Percentiles rank a stretch among this genome's conserved stretches.
phyloP scores from a whole-genome alignment of 768 basidiomycete genomes.

The Russula foetens region DNA sequence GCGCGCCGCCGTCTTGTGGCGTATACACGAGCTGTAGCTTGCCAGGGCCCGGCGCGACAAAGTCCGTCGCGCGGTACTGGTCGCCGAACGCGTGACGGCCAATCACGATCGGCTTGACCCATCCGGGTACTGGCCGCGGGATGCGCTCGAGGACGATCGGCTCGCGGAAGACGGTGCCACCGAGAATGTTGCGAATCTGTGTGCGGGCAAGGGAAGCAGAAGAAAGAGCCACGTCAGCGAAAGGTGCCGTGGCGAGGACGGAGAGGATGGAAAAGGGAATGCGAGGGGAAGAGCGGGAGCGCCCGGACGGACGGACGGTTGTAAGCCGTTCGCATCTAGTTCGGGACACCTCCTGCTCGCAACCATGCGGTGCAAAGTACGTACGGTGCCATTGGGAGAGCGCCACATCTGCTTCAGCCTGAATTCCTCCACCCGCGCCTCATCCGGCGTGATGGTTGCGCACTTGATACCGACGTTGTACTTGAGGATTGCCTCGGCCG shows the following conservation, averaged over 20 bases:
- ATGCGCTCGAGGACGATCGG: slow-evolving; percentile 90
- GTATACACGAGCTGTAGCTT: slow-evolving; percentile 90
- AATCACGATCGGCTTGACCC: slow-evolving; percentile 85
- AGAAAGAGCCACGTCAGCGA: background rate
- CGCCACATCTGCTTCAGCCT: slow-evolving; percentile 99
- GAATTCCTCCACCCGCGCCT: slow-evolving; percentile 93
- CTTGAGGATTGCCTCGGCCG: slow-evolving; percentile 89
- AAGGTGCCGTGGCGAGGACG: too few species aligned
- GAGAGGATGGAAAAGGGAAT: background rate
- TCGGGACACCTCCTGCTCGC: too few species aligned
- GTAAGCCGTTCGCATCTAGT: too few species aligned
- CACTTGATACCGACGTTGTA: slow-evolving; percentile 98
- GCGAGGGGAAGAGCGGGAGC: background rate
- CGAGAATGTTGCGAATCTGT: slow-evolving; percentile 94
- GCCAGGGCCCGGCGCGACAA: slow-evolving; percentile 84
- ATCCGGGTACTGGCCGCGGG: slow-evolving; percentile 92
- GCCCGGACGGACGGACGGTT: too few species aligned
- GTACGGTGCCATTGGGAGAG: slow-evolving; percentile 89
- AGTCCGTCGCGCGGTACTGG: slow-evolving; percentile 94
- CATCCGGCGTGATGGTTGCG: slow-evolving; percentile 98
- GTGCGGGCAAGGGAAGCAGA: background rate
- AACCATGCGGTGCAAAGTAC: too few species aligned
- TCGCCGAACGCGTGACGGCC: slow-evolving; percentile 85
- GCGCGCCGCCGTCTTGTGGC: slow-evolving; percentile 65
- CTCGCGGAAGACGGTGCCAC: slow-evolving; percentile 97